phyloP scores from a whole-genome alignment of 202 grass and related monocot species.

The Digitaria exilis region DNA sequence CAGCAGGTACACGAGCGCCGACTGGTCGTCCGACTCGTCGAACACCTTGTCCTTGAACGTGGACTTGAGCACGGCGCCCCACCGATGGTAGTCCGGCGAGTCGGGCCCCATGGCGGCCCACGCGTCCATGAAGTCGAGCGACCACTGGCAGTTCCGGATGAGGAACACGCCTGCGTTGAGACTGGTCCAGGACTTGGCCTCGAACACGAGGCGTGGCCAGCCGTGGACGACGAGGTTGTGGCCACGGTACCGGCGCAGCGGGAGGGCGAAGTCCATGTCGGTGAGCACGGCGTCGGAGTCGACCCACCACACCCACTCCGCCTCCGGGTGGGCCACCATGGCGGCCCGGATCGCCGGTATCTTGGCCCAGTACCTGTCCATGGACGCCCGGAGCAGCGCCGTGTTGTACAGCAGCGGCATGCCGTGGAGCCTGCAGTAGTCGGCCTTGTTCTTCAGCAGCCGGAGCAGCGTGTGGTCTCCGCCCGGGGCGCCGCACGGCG shows the following conservation, averaged over 20 bases:
- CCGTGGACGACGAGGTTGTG: slow-evolving; percentile 87
- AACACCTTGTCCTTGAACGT: slow-evolving; percentile 81
- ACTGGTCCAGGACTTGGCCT: slow-evolving; percentile 64
- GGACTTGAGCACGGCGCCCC: slow-evolving; percentile 60
- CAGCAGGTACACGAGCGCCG: slow-evolving; percentile 89
- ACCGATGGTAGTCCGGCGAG: slow-evolving; percentile 58
- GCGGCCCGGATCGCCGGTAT: slow-evolving; percentile 68
- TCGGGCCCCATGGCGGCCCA: slow-evolving; percentile 80
- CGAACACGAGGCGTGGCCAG: slow-evolving; percentile 66
- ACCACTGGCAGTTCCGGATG: slow-evolving; percentile 93
- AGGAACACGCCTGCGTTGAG: slow-evolving; percentile 93
- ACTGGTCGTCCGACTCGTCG: slow-evolving; percentile 86
- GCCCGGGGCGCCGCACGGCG: slow-evolving; percentile 55
- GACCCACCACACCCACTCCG: slow-evolving; percentile 96
- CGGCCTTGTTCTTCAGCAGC: slow-evolving; percentile 82
- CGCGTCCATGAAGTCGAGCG: slow-evolving; percentile 82
- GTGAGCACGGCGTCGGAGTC: slow-evolving; percentile 97
- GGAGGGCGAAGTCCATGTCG: slow-evolving; percentile 90
- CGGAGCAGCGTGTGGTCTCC: slow-evolving; percentile 79
- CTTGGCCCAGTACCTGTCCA: slow-evolving; percentile 86
- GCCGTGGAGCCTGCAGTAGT: slow-evolving; percentile 84
- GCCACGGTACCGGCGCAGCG: slow-evolving; percentile 46
- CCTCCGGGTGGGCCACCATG: slow-evolving; percentile 91
- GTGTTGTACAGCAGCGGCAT: slow-evolving; percentile 76
- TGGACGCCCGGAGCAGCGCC: slow-evolving; percentile 66